Conservation (phyloP, 2,329 filamentous ascomycete species). For the Phyllosticta capitalensis region DNA sequence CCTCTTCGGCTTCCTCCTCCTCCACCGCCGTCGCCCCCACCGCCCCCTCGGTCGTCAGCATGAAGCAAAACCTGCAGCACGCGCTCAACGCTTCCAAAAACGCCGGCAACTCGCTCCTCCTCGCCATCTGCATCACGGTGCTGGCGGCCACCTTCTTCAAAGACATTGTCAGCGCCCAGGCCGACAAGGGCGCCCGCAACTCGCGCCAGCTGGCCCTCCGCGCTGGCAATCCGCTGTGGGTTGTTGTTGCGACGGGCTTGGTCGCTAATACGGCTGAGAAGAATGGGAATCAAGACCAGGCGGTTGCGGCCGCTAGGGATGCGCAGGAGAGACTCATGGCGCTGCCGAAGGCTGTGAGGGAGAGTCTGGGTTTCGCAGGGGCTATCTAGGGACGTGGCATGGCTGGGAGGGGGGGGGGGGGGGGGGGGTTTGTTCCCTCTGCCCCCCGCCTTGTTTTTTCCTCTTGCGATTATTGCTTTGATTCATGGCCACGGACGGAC, state of each 20-base stretch:
- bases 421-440: not conserved
- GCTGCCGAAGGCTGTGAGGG: not conserved
- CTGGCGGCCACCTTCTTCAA: conserved; percentile 79
- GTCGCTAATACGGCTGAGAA: conserved; percentile 65
- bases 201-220: conserved; percentile 48
- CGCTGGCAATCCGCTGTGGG: conserved; percentile 27
- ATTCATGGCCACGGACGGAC: no score
- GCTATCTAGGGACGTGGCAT: no score
- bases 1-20: conserved; percentile 32
- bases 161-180: conserved; percentile 59
- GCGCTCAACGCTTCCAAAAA: conserved; percentile 61
- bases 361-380: not conserved
- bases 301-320: conserved; percentile 36
- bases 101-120: conserved; percentile 66
- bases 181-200: conserved; percentile 41
- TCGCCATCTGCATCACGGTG: conserved; percentile 74
- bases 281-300: conserved; percentile 53
- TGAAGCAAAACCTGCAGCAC: conserved; percentile 67
- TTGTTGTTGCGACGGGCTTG: conserved; percentile 67
- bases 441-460: no score
- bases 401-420: no score
- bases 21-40: conserved; percentile 48
- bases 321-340: conserved; percentile 21
- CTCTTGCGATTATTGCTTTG: no score
- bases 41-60: conserved; percentile 53